Conservation (phyloP, 2,329 filamentous ascomycete species). For the Gremmenia infestans region DNA sequence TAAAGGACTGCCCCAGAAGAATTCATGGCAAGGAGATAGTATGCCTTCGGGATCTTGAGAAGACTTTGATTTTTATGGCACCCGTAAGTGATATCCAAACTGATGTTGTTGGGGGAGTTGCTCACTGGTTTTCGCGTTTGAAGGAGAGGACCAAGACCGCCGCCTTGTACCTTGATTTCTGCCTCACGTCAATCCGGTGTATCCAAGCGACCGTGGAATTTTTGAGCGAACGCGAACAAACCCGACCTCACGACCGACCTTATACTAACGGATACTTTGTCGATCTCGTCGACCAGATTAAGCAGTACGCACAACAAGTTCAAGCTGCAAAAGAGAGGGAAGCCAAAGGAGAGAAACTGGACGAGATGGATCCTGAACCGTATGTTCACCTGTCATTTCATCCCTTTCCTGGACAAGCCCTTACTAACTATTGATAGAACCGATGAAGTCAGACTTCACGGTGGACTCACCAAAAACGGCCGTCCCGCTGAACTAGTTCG, state of each 20-base stretch:
- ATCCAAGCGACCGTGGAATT: conserved; percentile 85
- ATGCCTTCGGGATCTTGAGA: conserved; percentile 89
- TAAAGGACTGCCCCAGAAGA: conserved; percentile 71
- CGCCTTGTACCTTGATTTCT: conserved; percentile 75
- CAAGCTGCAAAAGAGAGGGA: conserved; percentile 66
- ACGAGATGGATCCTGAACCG: conserved; percentile 55
- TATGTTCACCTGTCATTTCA: conserved; percentile 35
- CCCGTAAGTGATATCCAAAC: conserved; percentile 72
- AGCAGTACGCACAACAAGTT: conserved; percentile 81
- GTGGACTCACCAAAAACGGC: conserved; percentile 76
- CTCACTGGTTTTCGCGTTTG: conserved; percentile 60
- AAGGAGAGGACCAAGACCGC: conserved; percentile 75
- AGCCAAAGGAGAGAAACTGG: conserved; percentile 47
- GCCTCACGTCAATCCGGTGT: conserved; percentile 83
- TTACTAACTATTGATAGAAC: conserved; percentile 39
- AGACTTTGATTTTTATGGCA: conserved; percentile 84
- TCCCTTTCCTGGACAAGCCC: conserved; percentile 6
- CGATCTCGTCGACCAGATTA: conserved; percentile 91
- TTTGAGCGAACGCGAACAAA: conserved; percentile 81
- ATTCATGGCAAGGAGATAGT: conserved; percentile 82
- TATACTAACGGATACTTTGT: conserved; percentile 97
- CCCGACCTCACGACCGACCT: conserved; percentile 76
- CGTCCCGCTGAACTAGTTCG: conserved; percentile 80
- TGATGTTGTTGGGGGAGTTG: conserved; percentile 58
- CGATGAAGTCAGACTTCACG: conserved; percentile 74